Base-by-base conservation (phyloP, 495 filamentous ascomycete genomes). In the Neohortaea acidophila region DNA sequence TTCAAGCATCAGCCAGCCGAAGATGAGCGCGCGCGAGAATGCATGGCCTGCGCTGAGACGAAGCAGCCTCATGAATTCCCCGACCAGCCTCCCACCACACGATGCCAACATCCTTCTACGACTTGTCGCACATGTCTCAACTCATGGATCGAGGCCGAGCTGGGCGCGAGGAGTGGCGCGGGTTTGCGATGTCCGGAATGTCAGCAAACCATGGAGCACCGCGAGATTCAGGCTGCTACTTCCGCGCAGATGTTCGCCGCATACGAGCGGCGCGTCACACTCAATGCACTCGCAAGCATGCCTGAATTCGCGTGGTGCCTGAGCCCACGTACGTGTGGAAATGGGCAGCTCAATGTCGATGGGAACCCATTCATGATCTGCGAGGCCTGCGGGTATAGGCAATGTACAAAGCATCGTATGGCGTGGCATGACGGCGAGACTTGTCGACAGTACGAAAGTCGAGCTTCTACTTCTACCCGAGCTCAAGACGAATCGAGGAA, bases 361-460 rank as follows among this genome's bases (percentile, higher is more conserved):
- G 40, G 36, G 12, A 32, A 29, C 26, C n/a, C 8, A 17, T 52
- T 48, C 18, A 56, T 66, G 43, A 29, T 24, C 12, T 67, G 63
- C 44, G 42, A 41, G 2, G 35, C 28, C 6, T 65, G 63, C 41
- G 51, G 51, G 17, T 62, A 52, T 39, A 48, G 48, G 14, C 53
- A 59, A 36, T 67, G 63, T 39, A 49, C 58, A 14, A 28, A 26
- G 0, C 59, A 63, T 44, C 49, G 59, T 22, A 39, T 44, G 27
- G 45, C 42, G 6, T 67, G 57, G 57, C 63, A 67, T 39, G 35
- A 47, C 14, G 59, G 53, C 27, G 51, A 52, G 41, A 59, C 53
- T n/a, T 67, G 63, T 45, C 43, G 41, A 18, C 49, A 62, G 35
- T 59, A 58, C 41, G 51, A 58, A 3, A 51, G 57, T 33, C 45